Conservation (phyloP, 2,329 filamentous ascomycete species). For the Pleomassaria siparia region DNA sequence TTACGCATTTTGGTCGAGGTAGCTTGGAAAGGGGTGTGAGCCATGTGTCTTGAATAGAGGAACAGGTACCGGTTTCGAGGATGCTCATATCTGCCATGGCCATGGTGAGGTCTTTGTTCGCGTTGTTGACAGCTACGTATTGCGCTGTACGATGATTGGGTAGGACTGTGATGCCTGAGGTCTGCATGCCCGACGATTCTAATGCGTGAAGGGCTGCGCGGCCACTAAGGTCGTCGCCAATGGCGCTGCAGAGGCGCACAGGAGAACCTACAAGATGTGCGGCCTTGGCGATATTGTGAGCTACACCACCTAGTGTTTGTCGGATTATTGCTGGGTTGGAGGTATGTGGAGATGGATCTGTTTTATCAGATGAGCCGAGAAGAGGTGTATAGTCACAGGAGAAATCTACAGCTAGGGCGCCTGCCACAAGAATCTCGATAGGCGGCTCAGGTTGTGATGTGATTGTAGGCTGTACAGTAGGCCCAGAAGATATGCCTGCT, state of each 20-base stretch:
- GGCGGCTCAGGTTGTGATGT: conserved; percentile 10
- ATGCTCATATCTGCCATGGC: conserved; percentile 97
- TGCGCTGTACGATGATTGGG: conserved; percentile 71
- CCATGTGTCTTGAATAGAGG: conserved; percentile 17
- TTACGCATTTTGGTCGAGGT: conserved; percentile 65
- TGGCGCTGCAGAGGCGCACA: conserved; percentile 75
- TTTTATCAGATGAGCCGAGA: conserved; percentile 39
- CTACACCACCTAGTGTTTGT: conserved; percentile 87
- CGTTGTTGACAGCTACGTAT: conserved; percentile 87
- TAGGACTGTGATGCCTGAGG: conserved; percentile 58
- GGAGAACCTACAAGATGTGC: conserved; percentile 68
- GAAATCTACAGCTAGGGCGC: conserved; percentile 85
- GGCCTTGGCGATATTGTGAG: conserved; percentile 86
- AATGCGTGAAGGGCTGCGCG: conserved; percentile 70
- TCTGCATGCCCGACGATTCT: conserved; percentile 63
- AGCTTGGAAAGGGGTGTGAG: conserved; percentile 13
- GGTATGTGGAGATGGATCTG: conserved; percentile 64
- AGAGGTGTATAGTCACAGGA: conserved; percentile 73
- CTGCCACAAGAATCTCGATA: conserved; percentile 77
- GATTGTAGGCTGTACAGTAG: conserved; percentile 8
- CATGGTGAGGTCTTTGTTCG: conserved; percentile 78
- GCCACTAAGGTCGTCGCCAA: conserved; percentile 79
- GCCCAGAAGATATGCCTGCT: conserved; percentile 11
- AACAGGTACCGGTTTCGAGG: conserved; percentile 54
- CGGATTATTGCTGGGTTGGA: conserved; percentile 83